A percentile compares a stretch with the other conserved stretches of the same genome.
These are phyloP conservation scores for Talaromyces trachyspermus DNA, from an alignment of 495 filamentous ascomycete species.

Conservation along the genomic window DNA sequence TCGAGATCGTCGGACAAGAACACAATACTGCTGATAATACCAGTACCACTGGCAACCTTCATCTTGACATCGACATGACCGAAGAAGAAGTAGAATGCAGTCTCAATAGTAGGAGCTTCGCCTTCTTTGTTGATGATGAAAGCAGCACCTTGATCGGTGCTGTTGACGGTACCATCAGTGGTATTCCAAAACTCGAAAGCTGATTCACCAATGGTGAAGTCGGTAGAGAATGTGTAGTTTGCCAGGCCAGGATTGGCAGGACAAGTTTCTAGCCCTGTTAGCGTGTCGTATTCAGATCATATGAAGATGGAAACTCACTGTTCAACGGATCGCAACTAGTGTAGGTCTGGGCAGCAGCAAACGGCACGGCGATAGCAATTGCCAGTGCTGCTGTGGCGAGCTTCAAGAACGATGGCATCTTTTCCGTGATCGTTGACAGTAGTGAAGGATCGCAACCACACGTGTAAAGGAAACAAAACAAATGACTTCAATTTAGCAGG, in stretches of 20 bases:
- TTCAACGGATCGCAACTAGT: constrained; percentile 64
- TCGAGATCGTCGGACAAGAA: constrained; percentile 77
- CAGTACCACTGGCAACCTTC: constrained; percentile 56
- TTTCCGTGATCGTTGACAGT: neutral
- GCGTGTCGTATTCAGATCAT: neutral
- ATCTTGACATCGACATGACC: constrained; percentile 60
- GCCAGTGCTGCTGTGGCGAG: neutral
- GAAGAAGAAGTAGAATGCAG: constrained; percentile 71
- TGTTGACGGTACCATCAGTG: constrained; percentile 52
- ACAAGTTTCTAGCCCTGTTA: constrained; percentile 37
- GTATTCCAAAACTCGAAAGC: constrained; percentile 60
- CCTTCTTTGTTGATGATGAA: constrained; percentile 58
- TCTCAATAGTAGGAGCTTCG: constrained; percentile 55
- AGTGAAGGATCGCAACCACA: neutral
- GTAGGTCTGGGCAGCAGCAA: constrained; percentile 64
- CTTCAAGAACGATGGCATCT: neutral
- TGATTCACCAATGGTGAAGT: constrained; percentile 60
- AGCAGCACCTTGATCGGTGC: constrained; percentile 50
- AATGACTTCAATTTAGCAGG: neutral
- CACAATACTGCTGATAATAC: constrained; percentile 72
- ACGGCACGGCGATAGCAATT: constrained; percentile 4
- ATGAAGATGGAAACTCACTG: neutral
- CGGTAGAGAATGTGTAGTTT: constrained; percentile 64
- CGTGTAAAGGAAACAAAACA: neutral
- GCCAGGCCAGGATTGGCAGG: constrained; percentile 71